A percentile compares a stretch with the other conserved stretches of the same genome.
These are phyloP conservation scores for Blepharisma undulans DNA, from an alignment of 169 alveolate genomes.

Conservation along the genomic window DNA sequence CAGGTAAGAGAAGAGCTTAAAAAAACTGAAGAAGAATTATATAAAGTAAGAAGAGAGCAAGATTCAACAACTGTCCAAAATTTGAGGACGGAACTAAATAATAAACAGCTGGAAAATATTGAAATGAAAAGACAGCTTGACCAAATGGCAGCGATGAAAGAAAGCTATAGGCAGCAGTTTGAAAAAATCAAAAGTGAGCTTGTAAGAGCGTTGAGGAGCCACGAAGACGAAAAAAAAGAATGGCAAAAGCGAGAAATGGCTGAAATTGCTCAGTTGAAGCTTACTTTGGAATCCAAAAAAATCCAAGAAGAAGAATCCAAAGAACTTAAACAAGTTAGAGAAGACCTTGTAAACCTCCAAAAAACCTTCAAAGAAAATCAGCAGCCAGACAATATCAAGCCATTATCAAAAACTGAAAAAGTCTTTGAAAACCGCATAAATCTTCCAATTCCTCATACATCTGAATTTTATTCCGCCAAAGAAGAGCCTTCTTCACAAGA, in stretches of 20 bases:
- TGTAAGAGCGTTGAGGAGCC: slow-evolving; percentile 55
- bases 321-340: slow-evolving; percentile 1
- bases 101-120: slow-evolving; percentile 59
- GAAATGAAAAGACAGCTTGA: slow-evolving; percentile 59
- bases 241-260: slow-evolving; percentile 65
- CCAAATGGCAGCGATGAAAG: slow-evolving; percentile 58
- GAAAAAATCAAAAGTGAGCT: slow-evolving; percentile 66
- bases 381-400: neutral
- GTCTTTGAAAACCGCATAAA: neutral
- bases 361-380: slow-evolving; percentile 38
- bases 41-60: slow-evolving; percentile 66
- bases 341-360: neutral
- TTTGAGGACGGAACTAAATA: slow-evolving; percentile 55
- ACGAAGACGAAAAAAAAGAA: slow-evolving; percentile 67
- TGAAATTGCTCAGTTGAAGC: slow-evolving; percentile 70
- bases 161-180: slow-evolving; percentile 42
- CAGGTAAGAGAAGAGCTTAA: slow-evolving; percentile 58
- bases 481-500: slow-evolving; percentile 44
- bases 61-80: slow-evolving; percentile 59
- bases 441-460: neutral
- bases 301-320: neutral
- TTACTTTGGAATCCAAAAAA: neutral
- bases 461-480: neutral
- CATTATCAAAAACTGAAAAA: neutral
- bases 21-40: slow-evolving; percentile 54